Percentiles rank a stretch among this genome's conserved stretches.
phyloP scores from a whole-genome alignment of 2,329 filamentous ascomycete species.

The Fusarium paranaense region DNA sequence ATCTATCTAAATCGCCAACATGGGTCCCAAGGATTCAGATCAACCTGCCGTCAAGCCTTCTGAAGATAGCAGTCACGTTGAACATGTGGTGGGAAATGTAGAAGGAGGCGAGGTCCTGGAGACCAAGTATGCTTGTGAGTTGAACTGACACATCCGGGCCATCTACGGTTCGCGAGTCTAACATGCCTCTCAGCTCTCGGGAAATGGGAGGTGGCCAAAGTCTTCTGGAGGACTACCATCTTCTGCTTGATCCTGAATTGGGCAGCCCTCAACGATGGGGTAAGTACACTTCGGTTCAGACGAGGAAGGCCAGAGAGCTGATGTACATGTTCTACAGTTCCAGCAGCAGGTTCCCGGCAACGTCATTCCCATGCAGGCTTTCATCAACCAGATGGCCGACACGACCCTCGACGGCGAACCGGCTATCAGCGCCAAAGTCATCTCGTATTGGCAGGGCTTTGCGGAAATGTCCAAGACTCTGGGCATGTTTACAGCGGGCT shows the following conservation, averaged over 20 bases:
- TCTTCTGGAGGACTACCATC: conserved; percentile 8
- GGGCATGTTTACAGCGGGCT: conserved; percentile 6
- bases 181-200: background rate
- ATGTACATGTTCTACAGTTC: background rate
- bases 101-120: background rate
- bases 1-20: background rate
- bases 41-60: background rate
- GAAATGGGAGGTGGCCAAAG: conserved; percentile 1
- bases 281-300: background rate
- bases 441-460: conserved; percentile 23
- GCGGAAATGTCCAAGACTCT: conserved; percentile 24
- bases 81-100: background rate
- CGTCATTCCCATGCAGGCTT: conserved; percentile 16
- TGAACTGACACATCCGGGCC: background rate
- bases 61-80: background rate
- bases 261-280: background rate
- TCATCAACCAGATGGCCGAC: conserved; percentile 17
- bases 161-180: background rate
- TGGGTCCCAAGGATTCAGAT: background rate
- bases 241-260: conserved; percentile 13
- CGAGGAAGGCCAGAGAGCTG: background rate
- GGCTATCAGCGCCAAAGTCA: conserved; percentile 16
- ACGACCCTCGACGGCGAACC: conserved; percentile 16
- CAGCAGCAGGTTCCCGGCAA: conserved; percentile 9
- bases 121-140: background rate